Evolutionary conservation across 352 stramenopile genomes (phyloP), one percentile per base, ranked within the genome.

Genomic region (Pythium vanterpoolii): DNA sequence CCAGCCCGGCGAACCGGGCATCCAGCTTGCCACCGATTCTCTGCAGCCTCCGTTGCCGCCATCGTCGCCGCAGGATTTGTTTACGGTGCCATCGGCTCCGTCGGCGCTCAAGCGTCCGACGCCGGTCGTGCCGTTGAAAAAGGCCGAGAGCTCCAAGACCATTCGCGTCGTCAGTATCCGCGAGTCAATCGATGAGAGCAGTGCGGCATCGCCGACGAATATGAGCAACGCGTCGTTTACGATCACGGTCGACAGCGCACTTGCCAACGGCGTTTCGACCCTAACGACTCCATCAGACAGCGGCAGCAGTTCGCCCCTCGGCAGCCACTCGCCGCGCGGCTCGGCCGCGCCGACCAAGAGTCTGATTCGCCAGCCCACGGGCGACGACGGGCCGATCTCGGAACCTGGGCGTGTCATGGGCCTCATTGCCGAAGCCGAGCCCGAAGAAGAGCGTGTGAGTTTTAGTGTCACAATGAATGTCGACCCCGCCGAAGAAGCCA

Each of bases 391-490:
- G 11, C 77, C 77, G 27, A 72, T 93, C 23, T 67, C 71, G 24
- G 78, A 79, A 28, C 85, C 85, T 19, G 85, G 71, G 19, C 89
- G 88, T 64, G 77, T 95, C 46, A 95, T 95, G 83, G 83, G 85
- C 5, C 73, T 91, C 28, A 71, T 90, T 36, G 53, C 81, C 14
- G 74, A 88, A 27, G 47, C 80, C 23, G 76, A 89, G 23, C 72
- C 78, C 18, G 78, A 89, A 34, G 65, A 74, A 13, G 71, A 90
- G 60, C 78, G 79, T 50, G 83, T 93, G 63, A 91, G 83, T 68
- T 95, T 93, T 60, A 89, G 83, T 56, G 83, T 95, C 30, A 95
- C 85, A 51, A 77, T 95, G 14, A 77, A 73, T 50, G 68, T 88
- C 16, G 80, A 92, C 39, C 53, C 85, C 24, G 14, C 75, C 5